phyloP scores from a whole-genome alignment of 129 eudicot species.

The Heracleum sosnowskyi region DNA sequence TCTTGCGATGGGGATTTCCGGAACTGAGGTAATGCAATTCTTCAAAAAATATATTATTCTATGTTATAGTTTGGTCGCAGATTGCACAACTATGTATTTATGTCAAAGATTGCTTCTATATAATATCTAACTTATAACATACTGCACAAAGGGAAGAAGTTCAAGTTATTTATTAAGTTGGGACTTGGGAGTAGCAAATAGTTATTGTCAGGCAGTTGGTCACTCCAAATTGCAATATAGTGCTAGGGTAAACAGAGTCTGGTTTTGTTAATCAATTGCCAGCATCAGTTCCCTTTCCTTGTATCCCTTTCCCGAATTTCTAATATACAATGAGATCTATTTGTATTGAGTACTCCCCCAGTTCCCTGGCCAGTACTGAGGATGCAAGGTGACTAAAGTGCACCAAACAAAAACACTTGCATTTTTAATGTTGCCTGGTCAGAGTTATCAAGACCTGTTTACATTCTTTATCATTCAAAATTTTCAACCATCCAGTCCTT shows the following conservation, averaged over 20 bases:
- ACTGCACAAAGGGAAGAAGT: not conserved
- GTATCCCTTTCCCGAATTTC: not conserved
- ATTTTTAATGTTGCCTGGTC: not conserved
- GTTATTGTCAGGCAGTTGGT: not conserved
- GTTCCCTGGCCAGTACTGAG: not conserved
- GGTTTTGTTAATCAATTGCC: not conserved
- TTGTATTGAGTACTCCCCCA: not conserved
- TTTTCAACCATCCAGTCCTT: not conserved
- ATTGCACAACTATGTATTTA: not conserved
- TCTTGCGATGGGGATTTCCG: conserved; percentile 97
- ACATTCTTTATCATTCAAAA: not conserved
- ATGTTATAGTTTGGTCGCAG: not conserved
- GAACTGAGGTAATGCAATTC: conserved; percentile 62
- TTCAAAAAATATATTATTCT: not conserved
- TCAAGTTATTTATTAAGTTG: not conserved
- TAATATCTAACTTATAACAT: not conserved
- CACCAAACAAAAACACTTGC: not conserved
- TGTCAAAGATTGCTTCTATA: not conserved
- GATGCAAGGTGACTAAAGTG: not conserved
- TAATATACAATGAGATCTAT: not conserved
- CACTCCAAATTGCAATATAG: not conserved
- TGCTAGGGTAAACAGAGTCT: not conserved
- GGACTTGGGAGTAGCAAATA: not conserved
- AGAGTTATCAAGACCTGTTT: not conserved
- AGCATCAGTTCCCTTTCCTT: not conserved